Conservation (phyloP, 352 stramenopile genomes). For the Plasmopara muralis region DNA sequence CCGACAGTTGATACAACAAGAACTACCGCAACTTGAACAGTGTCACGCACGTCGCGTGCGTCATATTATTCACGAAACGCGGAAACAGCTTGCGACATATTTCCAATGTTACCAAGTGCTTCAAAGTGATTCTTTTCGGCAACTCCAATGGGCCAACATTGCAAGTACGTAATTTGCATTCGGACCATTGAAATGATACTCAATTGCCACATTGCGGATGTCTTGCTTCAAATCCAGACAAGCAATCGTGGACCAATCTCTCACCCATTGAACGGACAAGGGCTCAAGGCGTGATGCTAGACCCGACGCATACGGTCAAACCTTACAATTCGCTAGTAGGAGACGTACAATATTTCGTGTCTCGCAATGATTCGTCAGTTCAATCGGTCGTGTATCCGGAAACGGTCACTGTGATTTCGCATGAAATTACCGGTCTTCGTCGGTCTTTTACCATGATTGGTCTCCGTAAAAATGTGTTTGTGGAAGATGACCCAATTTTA, state of each 20-base stretch:
- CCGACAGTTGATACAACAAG: slow-evolving; percentile 24
- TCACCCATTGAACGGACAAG: slow-evolving; percentile 30
- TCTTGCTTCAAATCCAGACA: slow-evolving; percentile 13
- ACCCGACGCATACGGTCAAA: slow-evolving; percentile 4
- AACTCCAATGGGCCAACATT: slow-evolving; percentile 25
- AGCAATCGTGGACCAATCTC: slow-evolving; percentile 20
- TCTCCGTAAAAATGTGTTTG: slow-evolving; percentile 62
- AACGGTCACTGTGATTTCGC: slow-evolving; percentile 41
- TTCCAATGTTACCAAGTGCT: slow-evolving; percentile 17
- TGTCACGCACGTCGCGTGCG: slow-evolving; percentile 39
- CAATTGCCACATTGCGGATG: background rate
- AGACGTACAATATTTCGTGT: slow-evolving; percentile 32
- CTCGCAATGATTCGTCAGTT: slow-evolving; percentile 8
- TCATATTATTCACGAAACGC: slow-evolving; percentile 27
- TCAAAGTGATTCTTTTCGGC: slow-evolving; percentile 20
- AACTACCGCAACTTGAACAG: slow-evolving; percentile 27
- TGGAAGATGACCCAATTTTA: slow-evolving; percentile 81
- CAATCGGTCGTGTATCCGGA: slow-evolving; percentile 35
- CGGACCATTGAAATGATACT: too few species aligned
- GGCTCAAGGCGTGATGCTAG: slow-evolving; percentile 21
- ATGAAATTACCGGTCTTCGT: slow-evolving; percentile 40
- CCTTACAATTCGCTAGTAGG: slow-evolving; percentile 36
- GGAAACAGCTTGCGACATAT: slow-evolving; percentile 26
- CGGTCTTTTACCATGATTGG: slow-evolving; percentile 61
- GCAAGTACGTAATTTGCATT: slow-evolving; percentile 20